phyloP scores from a whole-genome alignment of 2,329 filamentous ascomycete species.

The Lecanicillium sp. region DNA sequence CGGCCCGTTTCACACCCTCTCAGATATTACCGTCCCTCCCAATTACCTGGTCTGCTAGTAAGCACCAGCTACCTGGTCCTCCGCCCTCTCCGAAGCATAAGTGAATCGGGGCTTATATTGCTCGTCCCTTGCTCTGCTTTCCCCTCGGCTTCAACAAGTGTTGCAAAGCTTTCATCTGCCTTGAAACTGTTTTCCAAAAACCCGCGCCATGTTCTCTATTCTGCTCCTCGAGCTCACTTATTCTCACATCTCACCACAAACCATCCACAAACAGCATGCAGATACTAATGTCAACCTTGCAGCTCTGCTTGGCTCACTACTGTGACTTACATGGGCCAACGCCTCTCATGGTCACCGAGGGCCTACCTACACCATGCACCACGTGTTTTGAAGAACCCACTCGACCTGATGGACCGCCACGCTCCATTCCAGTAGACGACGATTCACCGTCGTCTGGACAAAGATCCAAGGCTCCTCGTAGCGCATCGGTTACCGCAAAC shows the following conservation, averaged over 20 bases:
- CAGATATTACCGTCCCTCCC: too few relatives aligned
- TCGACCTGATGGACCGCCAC: constrained; percentile 26
- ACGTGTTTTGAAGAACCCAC: constrained; percentile 43
- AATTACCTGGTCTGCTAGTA: too few relatives aligned
- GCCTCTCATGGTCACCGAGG: constrained; percentile 62
- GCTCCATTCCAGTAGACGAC: constrained; percentile 29
- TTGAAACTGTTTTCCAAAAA: not conserved
- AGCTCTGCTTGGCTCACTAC: constrained; percentile 63
- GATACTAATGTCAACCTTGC: constrained; percentile 29
- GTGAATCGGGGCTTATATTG: too few relatives aligned
- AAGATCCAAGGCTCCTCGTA: constrained; percentile 37
- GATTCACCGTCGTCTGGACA: constrained; percentile 35
- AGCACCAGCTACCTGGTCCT: too few relatives aligned
- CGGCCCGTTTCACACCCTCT: too few relatives aligned
- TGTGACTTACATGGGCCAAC: constrained; percentile 64
- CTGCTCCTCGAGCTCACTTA: constrained; percentile 5
- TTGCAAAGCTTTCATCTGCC: too few relatives aligned
- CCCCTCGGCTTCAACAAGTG: too few relatives aligned
- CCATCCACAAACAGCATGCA: not conserved
- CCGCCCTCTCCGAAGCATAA: too few relatives aligned
- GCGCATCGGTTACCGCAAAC: constrained; percentile 32
- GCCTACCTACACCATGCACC: constrained; percentile 50
- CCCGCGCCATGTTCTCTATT: constrained; percentile 2
- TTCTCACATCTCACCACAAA: not conserved
- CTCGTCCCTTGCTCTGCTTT: too few relatives aligned